These are phyloP conservation scores for Inga laurina DNA, from an alignment of 306 rosid genomes.

Conservation along the genomic window DNA sequence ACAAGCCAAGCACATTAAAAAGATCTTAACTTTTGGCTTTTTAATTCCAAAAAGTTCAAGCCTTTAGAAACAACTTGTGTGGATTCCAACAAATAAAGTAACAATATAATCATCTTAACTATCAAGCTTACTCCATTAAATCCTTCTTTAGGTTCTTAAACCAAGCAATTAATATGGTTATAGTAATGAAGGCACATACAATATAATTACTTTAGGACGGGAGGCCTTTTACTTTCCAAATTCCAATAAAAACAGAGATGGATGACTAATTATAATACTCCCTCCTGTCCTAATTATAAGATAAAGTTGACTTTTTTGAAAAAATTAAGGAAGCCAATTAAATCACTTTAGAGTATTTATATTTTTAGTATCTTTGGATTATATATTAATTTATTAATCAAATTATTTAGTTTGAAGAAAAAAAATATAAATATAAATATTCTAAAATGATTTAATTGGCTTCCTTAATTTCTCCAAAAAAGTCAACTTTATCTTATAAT, in stretches of 20 bases:
- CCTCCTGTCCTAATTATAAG: no score
- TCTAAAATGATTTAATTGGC: no score
- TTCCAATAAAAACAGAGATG: conserved; percentile 3
- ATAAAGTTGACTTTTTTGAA: no score
- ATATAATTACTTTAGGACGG: neutral
- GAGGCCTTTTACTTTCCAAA: neutral
- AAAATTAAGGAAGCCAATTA: no score
- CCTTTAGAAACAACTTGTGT: conserved; percentile 15
- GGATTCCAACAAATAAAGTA: conserved; percentile 26
- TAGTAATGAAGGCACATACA: conserved; percentile 11
- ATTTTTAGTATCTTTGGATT: no score
- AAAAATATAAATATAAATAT: no score
- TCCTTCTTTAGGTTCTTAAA: conserved; percentile 20
- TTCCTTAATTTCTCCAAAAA: no score
- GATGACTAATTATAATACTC: neutral
- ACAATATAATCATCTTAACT: neutral
- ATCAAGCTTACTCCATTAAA: conserved; percentile 6
- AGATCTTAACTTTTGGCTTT: neutral
- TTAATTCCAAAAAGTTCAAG: neutral
- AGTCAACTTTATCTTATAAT: no score
- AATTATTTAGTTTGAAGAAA: no score
- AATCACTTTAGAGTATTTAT: no score
- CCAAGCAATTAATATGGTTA: conserved; percentile 23
- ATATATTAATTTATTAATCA: no score
- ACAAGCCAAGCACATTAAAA: conserved; percentile 21